These are phyloP conservation scores for Lactarius trivialis DNA, from an alignment of 768 basidiomycete genomes.

Conservation along the genomic window DNA sequence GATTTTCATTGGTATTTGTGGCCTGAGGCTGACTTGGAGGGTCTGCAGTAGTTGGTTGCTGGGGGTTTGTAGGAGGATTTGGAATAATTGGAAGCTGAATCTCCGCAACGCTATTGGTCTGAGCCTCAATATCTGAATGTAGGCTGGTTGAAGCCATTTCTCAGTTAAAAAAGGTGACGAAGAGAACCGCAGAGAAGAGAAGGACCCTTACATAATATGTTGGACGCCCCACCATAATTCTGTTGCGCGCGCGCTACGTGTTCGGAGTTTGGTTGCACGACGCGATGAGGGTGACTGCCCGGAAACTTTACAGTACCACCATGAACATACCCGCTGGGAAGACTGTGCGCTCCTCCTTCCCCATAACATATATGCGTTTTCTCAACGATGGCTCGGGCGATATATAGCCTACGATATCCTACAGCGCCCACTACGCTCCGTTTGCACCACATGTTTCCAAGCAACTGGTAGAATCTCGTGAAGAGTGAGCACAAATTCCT, in stretches of 20 bases:
- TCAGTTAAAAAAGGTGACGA: not conserved
- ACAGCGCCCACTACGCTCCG: slow-evolving; percentile 10
- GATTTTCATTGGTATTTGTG: not conserved
- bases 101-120: not conserved
- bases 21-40: not conserved
- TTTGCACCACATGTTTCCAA: slow-evolving; percentile 7
- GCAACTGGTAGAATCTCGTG: not conserved
- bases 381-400: not conserved
- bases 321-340: not conserved
- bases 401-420: slow-evolving; percentile 3
- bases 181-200: too few relatives aligned
- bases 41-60: not conserved
- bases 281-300: slow-evolving; percentile 6
- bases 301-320: not conserved
- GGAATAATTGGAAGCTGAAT: not conserved
- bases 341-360: not conserved
- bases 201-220: too few relatives aligned
- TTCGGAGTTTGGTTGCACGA: not conserved
- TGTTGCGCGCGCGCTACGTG: too few relatives aligned
- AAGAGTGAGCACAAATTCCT: not conserved
- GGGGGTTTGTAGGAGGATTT: not conserved
- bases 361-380: not conserved
- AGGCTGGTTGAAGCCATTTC: not conserved
- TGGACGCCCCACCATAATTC: too few relatives aligned
- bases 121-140: not conserved